Evolutionary conservation across 192 early-diverging fungal species (phyloP).

Genomic region (Coemansia sp.): DNA sequence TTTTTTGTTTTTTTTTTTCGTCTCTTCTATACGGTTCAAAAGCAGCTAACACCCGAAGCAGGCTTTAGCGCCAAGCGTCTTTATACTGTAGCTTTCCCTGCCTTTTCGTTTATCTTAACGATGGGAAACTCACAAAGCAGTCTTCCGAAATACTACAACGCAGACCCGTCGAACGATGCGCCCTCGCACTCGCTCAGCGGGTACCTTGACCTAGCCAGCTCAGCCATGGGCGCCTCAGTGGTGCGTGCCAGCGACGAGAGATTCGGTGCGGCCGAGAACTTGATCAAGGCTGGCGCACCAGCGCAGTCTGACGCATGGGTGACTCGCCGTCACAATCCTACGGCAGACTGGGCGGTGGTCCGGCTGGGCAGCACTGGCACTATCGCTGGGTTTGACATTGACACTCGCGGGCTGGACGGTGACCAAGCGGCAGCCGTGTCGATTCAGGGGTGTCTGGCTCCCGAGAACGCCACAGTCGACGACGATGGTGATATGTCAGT

Average conservation of each 20-base stretch:
- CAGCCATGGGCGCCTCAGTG: conserved; percentile 67
- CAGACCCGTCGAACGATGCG: conserved; percentile 51
- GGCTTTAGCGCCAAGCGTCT: neutral
- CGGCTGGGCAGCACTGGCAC: conserved; percentile 80
- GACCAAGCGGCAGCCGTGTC: conserved; percentile 80
- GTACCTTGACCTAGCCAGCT: conserved; percentile 66
- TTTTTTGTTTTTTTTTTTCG: neutral
- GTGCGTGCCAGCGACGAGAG: conserved; percentile 84
- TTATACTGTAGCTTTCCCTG: neutral
- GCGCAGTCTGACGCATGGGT: conserved; percentile 79
- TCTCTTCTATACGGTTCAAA: neutral
- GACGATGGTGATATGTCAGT: conserved; percentile 46
- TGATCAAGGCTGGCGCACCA: conserved; percentile 59
- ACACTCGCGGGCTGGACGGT: conserved; percentile 87
- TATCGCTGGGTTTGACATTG: conserved; percentile 81
- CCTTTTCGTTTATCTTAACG: conserved; percentile 2
- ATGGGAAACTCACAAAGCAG: conserved; percentile 57
- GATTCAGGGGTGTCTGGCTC: conserved; percentile 68
- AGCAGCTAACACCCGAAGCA: neutral
- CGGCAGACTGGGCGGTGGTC: conserved; percentile 84
- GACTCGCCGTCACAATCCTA: conserved; percentile 83
- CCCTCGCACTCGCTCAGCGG: conserved; percentile 43
- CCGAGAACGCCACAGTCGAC: conserved; percentile 21
- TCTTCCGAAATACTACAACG: conserved; percentile 54
- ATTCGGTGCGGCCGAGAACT: conserved; percentile 76